Evolutionary conservation across 2,329 filamentous ascomycete species (phyloP).

Genomic region (Fusarium phyllophilum): DNA sequence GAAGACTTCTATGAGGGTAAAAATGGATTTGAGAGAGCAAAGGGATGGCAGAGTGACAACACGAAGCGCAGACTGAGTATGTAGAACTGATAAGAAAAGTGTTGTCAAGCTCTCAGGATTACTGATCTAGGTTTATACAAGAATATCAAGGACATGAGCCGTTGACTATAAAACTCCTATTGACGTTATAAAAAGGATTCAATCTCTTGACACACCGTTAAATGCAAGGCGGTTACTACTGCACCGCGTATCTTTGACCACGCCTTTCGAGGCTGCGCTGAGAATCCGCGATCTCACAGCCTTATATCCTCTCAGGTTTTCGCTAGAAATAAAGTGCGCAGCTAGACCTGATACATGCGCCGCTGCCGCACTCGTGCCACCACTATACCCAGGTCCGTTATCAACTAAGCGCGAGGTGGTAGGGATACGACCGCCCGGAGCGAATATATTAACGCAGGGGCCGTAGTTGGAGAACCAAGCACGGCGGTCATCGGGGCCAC

Average conservation of each 20-base stretch:
- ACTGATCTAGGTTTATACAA: rapidly evolving
- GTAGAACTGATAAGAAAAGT: not conserved
- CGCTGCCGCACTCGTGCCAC: conserved; percentile 1
- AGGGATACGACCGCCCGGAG: not conserved
- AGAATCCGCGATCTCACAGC: not conserved
- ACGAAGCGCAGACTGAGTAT: not conserved
- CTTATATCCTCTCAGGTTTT: not conserved
- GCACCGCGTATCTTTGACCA: not conserved
- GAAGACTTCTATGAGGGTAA: not conserved
- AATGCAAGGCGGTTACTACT: not conserved
- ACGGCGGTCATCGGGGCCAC: not conserved
- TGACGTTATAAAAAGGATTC: not conserved
- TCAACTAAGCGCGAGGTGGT: not conserved
- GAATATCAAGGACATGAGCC: not conserved
- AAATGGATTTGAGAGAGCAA: not conserved
- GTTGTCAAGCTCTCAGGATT: not conserved
- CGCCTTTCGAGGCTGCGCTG: rapidly evolving
- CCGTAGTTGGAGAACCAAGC: conserved; percentile 2
- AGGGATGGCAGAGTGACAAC: not conserved
- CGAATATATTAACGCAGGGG: not conserved
- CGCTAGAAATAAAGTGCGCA: not conserved
- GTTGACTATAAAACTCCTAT: rapidly evolving
- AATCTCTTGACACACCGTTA: too few relatives aligned
- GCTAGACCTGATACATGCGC: not conserved
- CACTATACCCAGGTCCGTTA: rapidly evolving